Evolutionary conservation across 331 rosid genomes (phyloP).

Genomic region (Dryas integrifolia): DNA sequence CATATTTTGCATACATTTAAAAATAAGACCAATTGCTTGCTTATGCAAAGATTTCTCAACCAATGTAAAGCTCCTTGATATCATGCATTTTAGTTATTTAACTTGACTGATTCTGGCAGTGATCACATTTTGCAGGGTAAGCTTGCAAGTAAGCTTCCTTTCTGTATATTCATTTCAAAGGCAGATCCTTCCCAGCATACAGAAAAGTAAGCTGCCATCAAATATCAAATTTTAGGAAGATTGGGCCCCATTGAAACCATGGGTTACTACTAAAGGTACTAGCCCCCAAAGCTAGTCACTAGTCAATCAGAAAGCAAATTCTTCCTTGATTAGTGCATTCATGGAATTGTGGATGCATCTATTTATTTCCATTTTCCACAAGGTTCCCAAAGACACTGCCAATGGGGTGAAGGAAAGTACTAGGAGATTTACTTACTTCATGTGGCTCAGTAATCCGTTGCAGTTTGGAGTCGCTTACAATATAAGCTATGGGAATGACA

Average conservation of each 20-base stretch:
- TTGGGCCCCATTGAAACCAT: neutral
- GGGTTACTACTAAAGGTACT: neutral
- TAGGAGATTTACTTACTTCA: constrained; percentile 54
- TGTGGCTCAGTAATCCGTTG: constrained; percentile 64
- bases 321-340: neutral
- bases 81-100: neutral
- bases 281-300: neutral
- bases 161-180: constrained; percentile 2
- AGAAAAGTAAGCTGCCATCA: constrained; percentile 6
- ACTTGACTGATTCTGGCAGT: neutral
- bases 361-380: constrained; percentile 21
- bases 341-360: neutral
- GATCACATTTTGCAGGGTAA: neutral
- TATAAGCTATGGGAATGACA: constrained; percentile 74
- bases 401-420: constrained; percentile 4
- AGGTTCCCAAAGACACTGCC: constrained; percentile 11
- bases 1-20: neutral
- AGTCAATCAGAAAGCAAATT: neutral
- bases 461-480: constrained; percentile 63
- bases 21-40: neutral
- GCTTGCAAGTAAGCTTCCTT: constrained; percentile 12
- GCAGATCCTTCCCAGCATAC: neutral
- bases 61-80: neutral
- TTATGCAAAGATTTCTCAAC: neutral
- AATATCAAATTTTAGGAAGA: neutral